Evolutionary conservation across 441 rosid genomes (phyloP).

Genomic region (Brassica balearica): DNA sequence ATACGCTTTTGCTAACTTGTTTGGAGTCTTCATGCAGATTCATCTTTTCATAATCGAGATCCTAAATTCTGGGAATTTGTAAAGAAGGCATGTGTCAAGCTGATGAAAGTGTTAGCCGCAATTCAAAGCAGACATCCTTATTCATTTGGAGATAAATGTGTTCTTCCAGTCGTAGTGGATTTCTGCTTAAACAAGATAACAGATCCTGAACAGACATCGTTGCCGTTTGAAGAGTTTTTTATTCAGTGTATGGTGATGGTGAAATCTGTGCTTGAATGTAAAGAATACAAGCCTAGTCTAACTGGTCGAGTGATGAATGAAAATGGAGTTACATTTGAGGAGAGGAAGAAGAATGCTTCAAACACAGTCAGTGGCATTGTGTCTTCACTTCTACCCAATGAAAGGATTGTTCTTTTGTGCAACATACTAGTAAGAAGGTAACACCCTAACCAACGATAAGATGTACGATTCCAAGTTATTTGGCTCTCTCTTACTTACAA

Average conservation of each 20-base stretch:
- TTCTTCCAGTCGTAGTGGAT: conserved; percentile 83
- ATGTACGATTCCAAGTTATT: conserved; percentile 2
- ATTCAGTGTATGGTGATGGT: conserved; percentile 99
- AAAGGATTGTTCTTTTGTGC: conserved; percentile 82
- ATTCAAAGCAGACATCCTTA: conserved; percentile 95
- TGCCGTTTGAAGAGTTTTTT: conserved; percentile 77
- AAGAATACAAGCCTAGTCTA: conserved; percentile 88
- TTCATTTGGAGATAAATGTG: conserved; percentile 92
- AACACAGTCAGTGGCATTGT: conserved; percentile 71
- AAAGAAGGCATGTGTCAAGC: conserved; percentile 88
- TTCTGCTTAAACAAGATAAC: conserved; percentile 93
- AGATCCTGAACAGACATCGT: conserved; percentile 67
- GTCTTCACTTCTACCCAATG: conserved; percentile 82
- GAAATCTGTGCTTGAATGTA: conserved; percentile 89
- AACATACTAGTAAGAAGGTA: conserved; percentile 95
- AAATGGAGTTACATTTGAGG: conserved; percentile 71
- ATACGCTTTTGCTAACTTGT: conserved; percentile 32
- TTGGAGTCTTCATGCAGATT: conserved; percentile 57
- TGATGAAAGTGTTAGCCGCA: conserved; percentile 90
- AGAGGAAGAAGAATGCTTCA: conserved; percentile 88
- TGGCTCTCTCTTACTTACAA: conserved; percentile 4
- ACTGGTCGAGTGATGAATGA: conserved; percentile 97
- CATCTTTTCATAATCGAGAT: conserved; percentile 71
- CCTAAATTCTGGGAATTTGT: conserved; percentile 80
- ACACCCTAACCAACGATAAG: conserved; percentile 24